These are phyloP conservation scores for Triticum turgidum DNA, from an alignment of 176 grass and related monocot species.

Conservation along the genomic window DNA sequence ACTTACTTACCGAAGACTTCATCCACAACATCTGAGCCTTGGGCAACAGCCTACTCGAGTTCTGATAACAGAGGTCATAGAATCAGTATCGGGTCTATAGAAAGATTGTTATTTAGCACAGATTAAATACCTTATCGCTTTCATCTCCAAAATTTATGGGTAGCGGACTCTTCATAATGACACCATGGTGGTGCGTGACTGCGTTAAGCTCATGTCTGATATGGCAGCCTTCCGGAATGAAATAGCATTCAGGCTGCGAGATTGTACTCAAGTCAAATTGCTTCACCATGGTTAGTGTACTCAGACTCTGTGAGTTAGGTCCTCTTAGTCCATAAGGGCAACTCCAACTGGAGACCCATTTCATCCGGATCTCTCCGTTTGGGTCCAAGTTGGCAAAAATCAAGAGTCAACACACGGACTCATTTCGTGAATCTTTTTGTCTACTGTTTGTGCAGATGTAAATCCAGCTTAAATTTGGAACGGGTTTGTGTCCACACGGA, in stretches of 20 bases:
- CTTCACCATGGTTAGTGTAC: conserved; percentile 41
- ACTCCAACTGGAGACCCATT: too few relatives aligned
- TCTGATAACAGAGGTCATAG: conserved; percentile 36
- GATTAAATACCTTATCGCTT: conserved; percentile 49
- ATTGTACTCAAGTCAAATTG: conserved; percentile 85
- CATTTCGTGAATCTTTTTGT: too few relatives aligned
- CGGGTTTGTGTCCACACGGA: too few relatives aligned
- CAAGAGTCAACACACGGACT: too few relatives aligned
- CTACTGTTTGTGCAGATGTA: too few relatives aligned
- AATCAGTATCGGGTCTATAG: neutral
- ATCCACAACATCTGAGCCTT: conserved; percentile 63
- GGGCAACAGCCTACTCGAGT: conserved; percentile 41
- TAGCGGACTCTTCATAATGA: conserved; percentile 74
- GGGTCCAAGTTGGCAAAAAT: too few relatives aligned
- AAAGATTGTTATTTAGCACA: neutral
- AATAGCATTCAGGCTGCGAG: conserved; percentile 76
- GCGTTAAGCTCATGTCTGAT: conserved; percentile 90
- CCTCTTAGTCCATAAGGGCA: too few relatives aligned
- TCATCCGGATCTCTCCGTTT: too few relatives aligned
- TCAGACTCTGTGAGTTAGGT: too few relatives aligned
- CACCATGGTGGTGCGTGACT: conserved; percentile 82
- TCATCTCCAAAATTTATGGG: conserved; percentile 56
- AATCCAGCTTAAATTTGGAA: too few relatives aligned
- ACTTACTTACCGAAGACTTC: conserved; percentile 58
- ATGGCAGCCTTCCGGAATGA: conserved; percentile 94